Evolutionary conservation across 2,329 filamentous ascomycete genomes (phyloP).

Genomic region (Pyrenochaeta sp.): DNA sequence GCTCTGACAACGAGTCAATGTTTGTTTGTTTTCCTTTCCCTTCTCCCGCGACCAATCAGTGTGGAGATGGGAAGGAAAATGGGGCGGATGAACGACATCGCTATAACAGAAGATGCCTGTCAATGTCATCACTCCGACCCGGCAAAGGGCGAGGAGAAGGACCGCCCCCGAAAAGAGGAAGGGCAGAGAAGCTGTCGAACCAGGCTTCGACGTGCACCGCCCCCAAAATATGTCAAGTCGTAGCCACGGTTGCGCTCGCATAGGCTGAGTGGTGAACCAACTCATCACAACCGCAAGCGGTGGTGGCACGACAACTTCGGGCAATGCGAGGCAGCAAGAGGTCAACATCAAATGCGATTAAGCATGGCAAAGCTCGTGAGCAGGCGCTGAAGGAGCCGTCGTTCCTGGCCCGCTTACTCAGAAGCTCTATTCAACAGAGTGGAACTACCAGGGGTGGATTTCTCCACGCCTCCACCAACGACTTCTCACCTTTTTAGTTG

Average conservation of each 20-base stretch:
- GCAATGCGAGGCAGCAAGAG: slow-evolving; percentile 1
- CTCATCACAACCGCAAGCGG: slow-evolving; percentile 16
- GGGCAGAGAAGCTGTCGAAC: slow-evolving; percentile 25
- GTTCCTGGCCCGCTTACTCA: slow-evolving; percentile 39
- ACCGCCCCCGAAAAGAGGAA: slow-evolving; percentile 20
- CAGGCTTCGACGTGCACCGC: slow-evolving; percentile 23
- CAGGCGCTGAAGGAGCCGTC: slow-evolving; percentile 18
- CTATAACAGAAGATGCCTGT: slow-evolving; percentile 19
- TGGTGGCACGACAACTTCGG: slow-evolving; percentile 26
- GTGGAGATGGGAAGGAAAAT: slow-evolving; percentile 19
- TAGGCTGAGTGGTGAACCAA: slow-evolving; percentile 28
- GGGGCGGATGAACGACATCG: slow-evolving; percentile 17
- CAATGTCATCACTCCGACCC: slow-evolving; percentile 30
- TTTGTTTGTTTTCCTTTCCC: slow-evolving; percentile 35
- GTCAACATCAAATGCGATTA: slow-evolving; percentile 15
- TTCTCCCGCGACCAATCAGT: slow-evolving; percentile 26
- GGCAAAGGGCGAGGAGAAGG: slow-evolving; percentile 28
- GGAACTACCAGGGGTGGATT: slow-evolving; percentile 16
- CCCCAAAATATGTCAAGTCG: slow-evolving; percentile 33
- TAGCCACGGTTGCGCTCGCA: slow-evolving; percentile 33
- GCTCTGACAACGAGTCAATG: slow-evolving; percentile 27
- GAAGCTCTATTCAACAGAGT: slow-evolving; percentile 10
- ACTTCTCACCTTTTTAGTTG: slow-evolving; percentile 22
- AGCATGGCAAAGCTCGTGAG: slow-evolving; percentile 8
- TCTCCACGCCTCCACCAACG: slow-evolving; percentile 31